A percentile compares a stretch with the other conserved stretches of the same genome.
phyloP scores from a whole-genome alignment of 441 rosid genomes.

The Erysimum cheiri region DNA sequence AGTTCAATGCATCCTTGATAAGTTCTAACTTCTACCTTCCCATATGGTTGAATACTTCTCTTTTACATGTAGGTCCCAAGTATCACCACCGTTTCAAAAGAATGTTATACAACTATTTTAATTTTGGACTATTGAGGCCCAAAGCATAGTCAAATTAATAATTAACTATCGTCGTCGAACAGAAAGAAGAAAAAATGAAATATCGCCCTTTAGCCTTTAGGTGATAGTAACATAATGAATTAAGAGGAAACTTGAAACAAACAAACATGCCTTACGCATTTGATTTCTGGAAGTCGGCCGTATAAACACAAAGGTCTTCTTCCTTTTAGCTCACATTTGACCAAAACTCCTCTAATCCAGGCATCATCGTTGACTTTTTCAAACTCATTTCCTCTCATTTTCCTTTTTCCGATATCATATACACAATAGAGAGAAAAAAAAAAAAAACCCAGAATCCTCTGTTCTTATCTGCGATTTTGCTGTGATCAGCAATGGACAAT shows the following conservation, averaged over 20 bases:
- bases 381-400: slow-evolving; percentile 38
- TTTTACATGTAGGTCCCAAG: slow-evolving; percentile 27
- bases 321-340: slow-evolving; percentile 38
- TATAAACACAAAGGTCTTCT: slow-evolving; percentile 42
- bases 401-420: slow-evolving; percentile 20
- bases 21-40: slow-evolving; percentile 23
- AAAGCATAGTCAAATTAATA: slow-evolving; percentile 17
- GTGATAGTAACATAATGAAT: not conserved
- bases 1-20: slow-evolving; percentile 24
- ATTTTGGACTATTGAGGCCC: not conserved
- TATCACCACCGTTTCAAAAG: slow-evolving; percentile 33
- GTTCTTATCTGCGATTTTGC: slow-evolving; percentile 15
- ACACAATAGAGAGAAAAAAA: not conserved
- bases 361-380: slow-evolving; percentile 43
- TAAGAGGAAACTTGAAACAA: slow-evolving; percentile 14
- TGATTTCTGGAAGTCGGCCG: slow-evolving; percentile 24
- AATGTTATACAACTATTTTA: not conserved
- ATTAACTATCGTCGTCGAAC: not conserved
- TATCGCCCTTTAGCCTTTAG: slow-evolving; percentile 1
- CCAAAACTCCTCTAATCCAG: slow-evolving; percentile 38
- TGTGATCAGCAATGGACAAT: slow-evolving; percentile 36
- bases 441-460: slow-evolving; percentile 5
- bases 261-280: slow-evolving; percentile 38
- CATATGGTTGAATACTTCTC: not conserved
- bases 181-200: not conserved